These are phyloP conservation scores for Pseudoturritis turrita DNA, from an alignment of 345 rosid genomes.

Conservation along the genomic window DNA sequence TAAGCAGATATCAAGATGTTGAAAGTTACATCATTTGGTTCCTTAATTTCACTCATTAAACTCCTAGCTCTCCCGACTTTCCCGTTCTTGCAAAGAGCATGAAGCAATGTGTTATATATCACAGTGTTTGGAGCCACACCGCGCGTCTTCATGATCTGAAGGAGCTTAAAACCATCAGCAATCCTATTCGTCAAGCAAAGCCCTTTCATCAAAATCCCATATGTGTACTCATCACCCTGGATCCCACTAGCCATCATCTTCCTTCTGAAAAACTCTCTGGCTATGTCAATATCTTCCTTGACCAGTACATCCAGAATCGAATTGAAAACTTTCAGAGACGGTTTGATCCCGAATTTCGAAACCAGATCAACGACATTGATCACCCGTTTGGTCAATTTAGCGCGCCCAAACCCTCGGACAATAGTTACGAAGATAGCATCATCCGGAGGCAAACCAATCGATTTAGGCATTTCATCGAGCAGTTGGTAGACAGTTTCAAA, in stretches of 20 bases:
- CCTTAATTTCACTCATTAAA: slow-evolving; percentile 65
- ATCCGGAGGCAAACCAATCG: slow-evolving; percentile 63
- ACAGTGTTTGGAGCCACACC: slow-evolving; percentile 53
- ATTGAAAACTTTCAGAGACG: slow-evolving; percentile 65
- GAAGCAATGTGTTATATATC: slow-evolving; percentile 67
- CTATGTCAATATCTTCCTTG: slow-evolving; percentile 81
- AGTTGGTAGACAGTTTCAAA: slow-evolving; percentile 55
- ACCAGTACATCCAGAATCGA: slow-evolving; percentile 77
- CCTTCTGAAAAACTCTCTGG: slow-evolving; percentile 65
- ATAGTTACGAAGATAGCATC: slow-evolving; percentile 62
- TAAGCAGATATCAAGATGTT: slow-evolving; percentile 71
- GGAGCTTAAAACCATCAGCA: slow-evolving; percentile 76
- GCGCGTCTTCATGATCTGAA: slow-evolving; percentile 61
- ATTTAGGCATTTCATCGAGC: slow-evolving; percentile 87
- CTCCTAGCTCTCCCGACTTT: slow-evolving; percentile 83
- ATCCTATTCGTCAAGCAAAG: slow-evolving; percentile 86
- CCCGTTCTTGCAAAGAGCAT: slow-evolving; percentile 64
- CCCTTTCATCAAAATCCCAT: slow-evolving; percentile 86
- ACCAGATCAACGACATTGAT: slow-evolving; percentile 54
- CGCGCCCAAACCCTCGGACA: slow-evolving; percentile 65
- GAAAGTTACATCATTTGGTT: slow-evolving; percentile 69
- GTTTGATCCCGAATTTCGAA: slow-evolving; percentile 40
- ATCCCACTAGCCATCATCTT: slow-evolving; percentile 71
- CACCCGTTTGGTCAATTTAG: slow-evolving; percentile 44
- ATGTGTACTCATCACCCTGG: slow-evolving; percentile 76